These are phyloP conservation scores for Cryptococcus maquisensis DNA, from an alignment of 1,284 basidiomycete species.

Conservation along the genomic window DNA sequence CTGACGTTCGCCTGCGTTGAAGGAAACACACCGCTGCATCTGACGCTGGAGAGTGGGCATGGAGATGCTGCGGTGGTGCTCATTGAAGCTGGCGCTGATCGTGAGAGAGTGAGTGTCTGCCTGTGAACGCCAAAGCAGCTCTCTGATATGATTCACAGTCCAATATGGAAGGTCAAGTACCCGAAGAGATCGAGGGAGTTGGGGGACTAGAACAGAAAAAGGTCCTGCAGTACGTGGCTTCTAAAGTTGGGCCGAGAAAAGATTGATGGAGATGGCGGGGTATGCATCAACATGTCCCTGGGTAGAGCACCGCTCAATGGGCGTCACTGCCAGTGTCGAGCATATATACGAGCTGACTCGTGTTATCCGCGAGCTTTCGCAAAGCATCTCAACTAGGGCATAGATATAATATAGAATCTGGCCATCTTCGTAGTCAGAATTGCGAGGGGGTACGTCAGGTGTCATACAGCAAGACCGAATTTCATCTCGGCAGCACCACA, in stretches of 20 bases:
- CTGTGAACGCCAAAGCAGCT: not conserved
- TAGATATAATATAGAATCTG: no score
- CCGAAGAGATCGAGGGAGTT: slow-evolving; percentile 80
- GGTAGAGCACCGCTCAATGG: no score
- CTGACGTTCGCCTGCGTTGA: not conserved
- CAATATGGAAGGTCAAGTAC: slow-evolving; percentile 73
- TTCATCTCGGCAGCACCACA: no score
- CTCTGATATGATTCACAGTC: slow-evolving; percentile 51
- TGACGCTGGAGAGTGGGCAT: slow-evolving; percentile 90
- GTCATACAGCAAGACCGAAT: no score
- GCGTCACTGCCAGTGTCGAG: no score
- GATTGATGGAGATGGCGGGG: slow-evolving; percentile 12
- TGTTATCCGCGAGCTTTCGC: no score
- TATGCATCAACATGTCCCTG: no score
- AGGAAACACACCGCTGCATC: slow-evolving; percentile 93
- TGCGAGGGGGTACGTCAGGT: no score
- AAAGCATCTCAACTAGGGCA: no score
- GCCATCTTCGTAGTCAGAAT: no score
- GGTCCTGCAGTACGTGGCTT: slow-evolving; percentile 64
- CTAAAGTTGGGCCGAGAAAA: slow-evolving; percentile 42
- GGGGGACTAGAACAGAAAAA: slow-evolving; percentile 78
- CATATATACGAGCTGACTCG: no score
- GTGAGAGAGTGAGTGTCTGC: slow-evolving; percentile 62
- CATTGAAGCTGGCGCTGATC: slow-evolving; percentile 89
- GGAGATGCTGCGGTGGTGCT: slow-evolving; percentile 81